A percentile compares a stretch with the other conserved stretches of the same genome.
These are phyloP conservation scores for Akebia trifoliata DNA, from an alignment of 164 flowering plant genomes.

Conservation along the genomic window DNA sequence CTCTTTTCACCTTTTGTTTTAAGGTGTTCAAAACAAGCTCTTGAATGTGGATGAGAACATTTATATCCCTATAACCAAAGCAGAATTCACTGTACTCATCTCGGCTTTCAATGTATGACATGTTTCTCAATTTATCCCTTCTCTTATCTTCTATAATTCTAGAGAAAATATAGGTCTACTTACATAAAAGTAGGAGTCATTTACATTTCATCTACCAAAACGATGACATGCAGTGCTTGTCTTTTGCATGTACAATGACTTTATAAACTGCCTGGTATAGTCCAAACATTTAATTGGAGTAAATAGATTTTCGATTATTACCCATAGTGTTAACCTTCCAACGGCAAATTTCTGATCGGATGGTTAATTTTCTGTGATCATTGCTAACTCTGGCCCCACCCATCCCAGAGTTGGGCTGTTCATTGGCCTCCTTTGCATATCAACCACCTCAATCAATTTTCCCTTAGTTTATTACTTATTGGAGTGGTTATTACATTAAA, in stretches of 20 bases:
- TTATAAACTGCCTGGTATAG: too few species aligned
- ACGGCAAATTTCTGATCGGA: too few species aligned
- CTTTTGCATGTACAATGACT: neutral
- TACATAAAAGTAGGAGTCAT: neutral
- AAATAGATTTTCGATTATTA: too few species aligned
- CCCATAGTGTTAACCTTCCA: too few species aligned
- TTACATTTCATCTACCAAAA: neutral
- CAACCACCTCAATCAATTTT: too few species aligned
- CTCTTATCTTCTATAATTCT: neutral
- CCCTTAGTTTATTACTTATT: too few species aligned
- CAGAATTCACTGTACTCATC: conserved; percentile 65
- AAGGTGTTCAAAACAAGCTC: conserved; percentile 81
- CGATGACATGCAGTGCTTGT: neutral
- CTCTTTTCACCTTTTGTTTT: neutral
- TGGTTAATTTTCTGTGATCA: neutral
- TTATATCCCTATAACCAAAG: conserved; percentile 74
- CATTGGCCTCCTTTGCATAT: too few species aligned
- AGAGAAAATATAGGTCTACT: neutral
- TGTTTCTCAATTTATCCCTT: conserved; percentile 3
- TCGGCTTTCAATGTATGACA: conserved; percentile 70
- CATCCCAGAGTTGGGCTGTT: too few species aligned
- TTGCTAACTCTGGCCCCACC: neutral
- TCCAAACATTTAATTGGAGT: neutral
- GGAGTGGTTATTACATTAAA: too few species aligned
- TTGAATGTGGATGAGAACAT: conserved; percentile 72